Conservation (phyloP, 495 filamentous ascomycete genomes). For the Aspergillus cavernicola region DNA sequence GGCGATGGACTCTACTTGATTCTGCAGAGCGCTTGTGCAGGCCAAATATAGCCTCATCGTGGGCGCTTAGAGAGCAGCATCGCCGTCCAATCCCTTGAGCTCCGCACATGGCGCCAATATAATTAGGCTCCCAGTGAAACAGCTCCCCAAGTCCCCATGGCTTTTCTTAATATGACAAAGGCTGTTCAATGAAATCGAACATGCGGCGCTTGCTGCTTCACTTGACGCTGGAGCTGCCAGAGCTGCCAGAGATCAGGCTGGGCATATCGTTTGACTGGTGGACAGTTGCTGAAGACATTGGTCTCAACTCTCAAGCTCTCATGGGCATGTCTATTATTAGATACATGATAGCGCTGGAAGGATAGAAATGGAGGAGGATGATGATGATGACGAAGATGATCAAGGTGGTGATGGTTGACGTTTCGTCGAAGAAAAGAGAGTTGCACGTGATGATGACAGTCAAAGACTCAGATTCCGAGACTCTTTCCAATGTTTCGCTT, state of each 20-base stretch:
- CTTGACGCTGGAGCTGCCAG: slow-evolving; percentile 4
- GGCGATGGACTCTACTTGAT: neutral
- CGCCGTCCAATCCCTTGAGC: slow-evolving; percentile 16
- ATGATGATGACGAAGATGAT: too few relatives aligned
- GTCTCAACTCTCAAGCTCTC: neutral
- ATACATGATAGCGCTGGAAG: neutral
- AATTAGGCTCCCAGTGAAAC: slow-evolving; percentile 6
- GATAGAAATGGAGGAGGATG: too few relatives aligned
- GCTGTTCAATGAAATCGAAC: neutral
- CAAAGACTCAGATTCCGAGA: neutral
- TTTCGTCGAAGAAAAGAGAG: neutral
- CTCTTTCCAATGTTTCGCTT: neutral
- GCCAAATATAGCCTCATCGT: slow-evolving; percentile 14
- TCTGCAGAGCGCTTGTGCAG: slow-evolving; percentile 14
- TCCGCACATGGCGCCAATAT: slow-evolving; percentile 4
- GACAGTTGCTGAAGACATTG: neutral
- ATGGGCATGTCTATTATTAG: slow-evolving; percentile 1
- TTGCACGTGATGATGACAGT: neutral
- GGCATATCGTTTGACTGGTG: slow-evolving; percentile 1
- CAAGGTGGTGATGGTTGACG: neutral
- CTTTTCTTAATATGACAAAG: neutral
- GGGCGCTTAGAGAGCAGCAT: slow-evolving; percentile 17
- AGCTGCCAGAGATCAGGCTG: neutral
- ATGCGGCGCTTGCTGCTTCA: slow-evolving; percentile 12
- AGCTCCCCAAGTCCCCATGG: neutral